phyloP scores from a whole-genome alignment of 1,284 basidiomycete genomes.

The Peniophora sp. region DNA sequence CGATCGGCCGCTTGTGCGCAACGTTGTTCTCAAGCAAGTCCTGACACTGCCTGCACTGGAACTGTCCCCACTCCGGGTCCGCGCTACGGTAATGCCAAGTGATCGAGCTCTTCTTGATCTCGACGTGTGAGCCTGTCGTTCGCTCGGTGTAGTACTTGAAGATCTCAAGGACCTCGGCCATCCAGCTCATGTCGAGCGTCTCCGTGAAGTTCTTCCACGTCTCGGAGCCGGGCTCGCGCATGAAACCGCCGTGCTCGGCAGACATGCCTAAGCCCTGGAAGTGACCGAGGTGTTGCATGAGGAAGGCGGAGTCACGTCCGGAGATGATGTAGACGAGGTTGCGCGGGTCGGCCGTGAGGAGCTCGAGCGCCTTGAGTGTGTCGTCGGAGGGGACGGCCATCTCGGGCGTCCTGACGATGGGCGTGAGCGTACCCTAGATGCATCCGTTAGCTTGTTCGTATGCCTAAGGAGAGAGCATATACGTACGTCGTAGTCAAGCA shows the following conservation, averaged over 20 bases:
- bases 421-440: constrained; percentile 83
- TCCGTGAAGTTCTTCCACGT: constrained; percentile 89
- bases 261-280: constrained; percentile 82
- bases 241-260: constrained; percentile 95
- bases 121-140: constrained; percentile 93
- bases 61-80: constrained; percentile 94
- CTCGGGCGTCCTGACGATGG: constrained; percentile 91
- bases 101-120: constrained; percentile 94
- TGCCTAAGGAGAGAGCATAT: constrained; percentile 4
- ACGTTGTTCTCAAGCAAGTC: constrained; percentile 92
- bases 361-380: constrained; percentile 70
- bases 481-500: constrained; percentile 94
- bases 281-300: constrained; percentile 88
- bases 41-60: constrained; percentile 95
- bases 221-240: constrained; percentile 60
- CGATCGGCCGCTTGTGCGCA: constrained; percentile 82
- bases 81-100: constrained; percentile 96
- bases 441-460: background rate
- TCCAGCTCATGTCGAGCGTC: constrained; percentile 95
- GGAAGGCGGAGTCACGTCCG: constrained; percentile 90
- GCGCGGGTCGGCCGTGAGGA: constrained; percentile 70
- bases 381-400: constrained; percentile 79
- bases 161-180: constrained; percentile 90
- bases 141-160: constrained; percentile 96
- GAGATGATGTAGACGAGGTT: constrained; percentile 98